Percentiles rank a stretch among this genome's conserved stretches.
Evolutionary conservation across 192 early-diverging fungal genomes (phyloP).

Genomic region (Entomortierella chlamydospora): DNA sequence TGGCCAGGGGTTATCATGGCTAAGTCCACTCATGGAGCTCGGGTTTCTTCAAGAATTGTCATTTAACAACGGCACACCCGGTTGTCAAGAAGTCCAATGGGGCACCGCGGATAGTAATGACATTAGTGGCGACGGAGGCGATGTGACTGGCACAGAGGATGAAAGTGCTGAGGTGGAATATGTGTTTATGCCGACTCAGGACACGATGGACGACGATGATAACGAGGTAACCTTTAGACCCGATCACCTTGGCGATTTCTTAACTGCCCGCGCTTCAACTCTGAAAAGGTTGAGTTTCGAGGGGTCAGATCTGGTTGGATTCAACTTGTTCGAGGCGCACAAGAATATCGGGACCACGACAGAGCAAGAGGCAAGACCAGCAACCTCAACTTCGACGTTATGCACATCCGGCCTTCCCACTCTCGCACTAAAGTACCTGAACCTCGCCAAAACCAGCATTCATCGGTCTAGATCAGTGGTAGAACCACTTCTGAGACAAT

Average conservation of each 20-base stretch:
- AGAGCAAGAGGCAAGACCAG: neutral
- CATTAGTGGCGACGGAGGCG: neutral
- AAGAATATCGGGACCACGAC: too few relatives aligned
- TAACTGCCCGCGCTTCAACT: slow-evolving; percentile 7
- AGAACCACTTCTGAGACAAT: slow-evolving; percentile 9
- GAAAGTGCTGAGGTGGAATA: neutral
- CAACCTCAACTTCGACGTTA: too few relatives aligned
- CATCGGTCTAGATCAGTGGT: neutral
- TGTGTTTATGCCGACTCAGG: neutral
- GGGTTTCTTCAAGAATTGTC: neutral
- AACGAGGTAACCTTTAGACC: neutral
- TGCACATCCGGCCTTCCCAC: neutral
- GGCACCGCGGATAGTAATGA: neutral
- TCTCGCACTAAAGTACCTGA: neutral
- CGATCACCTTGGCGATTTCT: slow-evolving; percentile 8
- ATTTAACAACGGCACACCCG: neutral
- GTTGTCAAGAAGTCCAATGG: neutral
- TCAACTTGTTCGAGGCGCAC: slow-evolving; percentile 1
- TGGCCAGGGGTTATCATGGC: slow-evolving; percentile 5
- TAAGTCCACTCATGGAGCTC: neutral
- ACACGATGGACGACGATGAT: neutral
- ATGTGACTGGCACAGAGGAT: neutral
- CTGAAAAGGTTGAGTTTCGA: neutral
- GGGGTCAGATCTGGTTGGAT: neutral
- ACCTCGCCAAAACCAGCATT: neutral